phyloP scores from a whole-genome alignment of 768 basidiomycete genomes.

The Sistotremastrum suecicum region DNA sequence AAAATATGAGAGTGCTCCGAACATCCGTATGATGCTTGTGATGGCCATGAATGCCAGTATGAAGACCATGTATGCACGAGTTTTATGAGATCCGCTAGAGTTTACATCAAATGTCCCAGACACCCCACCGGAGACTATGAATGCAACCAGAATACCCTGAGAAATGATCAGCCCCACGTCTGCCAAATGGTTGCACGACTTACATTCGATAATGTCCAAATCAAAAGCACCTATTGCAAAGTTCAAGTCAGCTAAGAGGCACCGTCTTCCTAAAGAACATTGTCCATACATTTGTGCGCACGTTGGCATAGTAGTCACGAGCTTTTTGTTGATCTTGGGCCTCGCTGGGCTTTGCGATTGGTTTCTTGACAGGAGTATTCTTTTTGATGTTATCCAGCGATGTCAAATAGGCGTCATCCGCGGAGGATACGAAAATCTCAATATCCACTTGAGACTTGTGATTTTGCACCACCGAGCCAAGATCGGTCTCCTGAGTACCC shows the following conservation, averaged over 20 bases:
- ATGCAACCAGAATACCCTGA: conserved; percentile 30
- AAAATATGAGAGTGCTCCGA: conserved; percentile 2
- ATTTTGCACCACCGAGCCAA: conserved; percentile 75
- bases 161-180: not conserved
- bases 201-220: conserved; percentile 80
- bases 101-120: conserved; percentile 44
- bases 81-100: conserved; percentile 38
- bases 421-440: conserved; percentile 68
- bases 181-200: conserved; percentile 7
- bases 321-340: conserved; percentile 62
- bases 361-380: conserved; percentile 23
- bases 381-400: conserved; percentile 59
- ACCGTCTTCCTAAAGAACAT: not conserved
- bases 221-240: conserved; percentile 39
- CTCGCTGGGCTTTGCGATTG: conserved; percentile 20
- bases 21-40: conserved; percentile 38
- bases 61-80: conserved; percentile 58
- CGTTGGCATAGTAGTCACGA: conserved; percentile 79
- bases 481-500: conserved; percentile 52
- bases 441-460: conserved; percentile 75
- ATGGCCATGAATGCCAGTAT: conserved; percentile 73
- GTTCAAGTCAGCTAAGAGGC: conserved; percentile 9
- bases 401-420: conserved; percentile 72
- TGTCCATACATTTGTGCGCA: conserved; percentile 55
- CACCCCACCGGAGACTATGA: conserved; percentile 47